phyloP scores from a whole-genome alignment of 352 stramenopile species.

The Phytopythium helicoides region DNA sequence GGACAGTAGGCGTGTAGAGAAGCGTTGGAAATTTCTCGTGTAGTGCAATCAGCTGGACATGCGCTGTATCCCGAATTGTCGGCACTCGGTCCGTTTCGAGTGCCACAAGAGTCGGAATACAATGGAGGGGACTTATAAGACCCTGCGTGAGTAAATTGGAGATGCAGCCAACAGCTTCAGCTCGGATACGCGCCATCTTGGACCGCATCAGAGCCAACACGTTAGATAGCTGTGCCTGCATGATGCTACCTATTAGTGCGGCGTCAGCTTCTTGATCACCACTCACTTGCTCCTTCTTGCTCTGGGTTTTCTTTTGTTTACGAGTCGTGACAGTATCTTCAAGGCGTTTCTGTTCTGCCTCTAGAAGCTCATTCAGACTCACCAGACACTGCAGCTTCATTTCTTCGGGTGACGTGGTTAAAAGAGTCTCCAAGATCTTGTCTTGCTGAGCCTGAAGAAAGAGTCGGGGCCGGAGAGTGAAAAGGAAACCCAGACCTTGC shows the following conservation, averaged over 20 bases:
- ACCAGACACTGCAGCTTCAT: constrained; percentile 64
- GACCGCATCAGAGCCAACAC: constrained; percentile 52
- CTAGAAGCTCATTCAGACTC: constrained; percentile 73
- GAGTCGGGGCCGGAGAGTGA: constrained; percentile 57
- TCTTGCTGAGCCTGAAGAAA: constrained; percentile 78
- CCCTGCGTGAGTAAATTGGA: constrained; percentile 70
- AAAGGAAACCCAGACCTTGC: constrained; percentile 81
- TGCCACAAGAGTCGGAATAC: constrained; percentile 75
- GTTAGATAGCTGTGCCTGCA: constrained; percentile 78
- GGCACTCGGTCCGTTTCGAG: constrained; percentile 73
- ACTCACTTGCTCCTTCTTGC: constrained; percentile 73
- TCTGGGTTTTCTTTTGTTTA: constrained; percentile 51
- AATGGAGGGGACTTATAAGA: constrained; percentile 72
- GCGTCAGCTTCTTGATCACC: constrained; percentile 86
- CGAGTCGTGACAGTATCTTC: constrained; percentile 42
- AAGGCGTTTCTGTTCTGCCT: constrained; percentile 67
- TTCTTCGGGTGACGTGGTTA: constrained; percentile 38
- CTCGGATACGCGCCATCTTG: constrained; percentile 59
- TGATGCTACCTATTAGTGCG: constrained; percentile 82
- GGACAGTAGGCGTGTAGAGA: constrained; percentile 46
- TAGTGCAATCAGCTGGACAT: constrained; percentile 58
- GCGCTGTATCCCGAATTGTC: constrained; percentile 61
- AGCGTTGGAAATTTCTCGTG: constrained; percentile 58
- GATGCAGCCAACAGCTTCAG: constrained; percentile 67
- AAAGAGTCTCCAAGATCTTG: constrained; percentile 45